Percentiles rank a stretch among this genome's conserved stretches.
Conservation (phyloP, 1,284 basidiomycete species). For the Pisolithus thermaeus region DNA sequence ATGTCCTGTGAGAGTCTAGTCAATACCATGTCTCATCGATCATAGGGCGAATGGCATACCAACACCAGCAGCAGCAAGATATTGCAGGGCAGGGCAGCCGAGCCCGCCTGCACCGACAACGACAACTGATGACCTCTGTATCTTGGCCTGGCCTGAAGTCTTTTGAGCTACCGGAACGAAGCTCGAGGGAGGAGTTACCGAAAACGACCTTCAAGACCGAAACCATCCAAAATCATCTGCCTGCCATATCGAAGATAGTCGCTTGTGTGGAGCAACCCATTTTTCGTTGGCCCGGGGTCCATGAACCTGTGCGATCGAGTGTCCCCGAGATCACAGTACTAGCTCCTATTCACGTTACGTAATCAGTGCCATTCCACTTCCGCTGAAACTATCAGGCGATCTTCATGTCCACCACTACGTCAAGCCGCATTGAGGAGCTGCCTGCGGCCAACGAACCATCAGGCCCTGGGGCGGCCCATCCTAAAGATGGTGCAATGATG, state of each 20-base stretch:
- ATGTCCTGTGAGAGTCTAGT: conserved; percentile 44
- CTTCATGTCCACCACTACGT: conserved; percentile 1
- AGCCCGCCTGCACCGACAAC: conserved; percentile 95
- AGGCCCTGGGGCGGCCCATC: conserved; percentile 11
- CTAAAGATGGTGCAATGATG: conserved; percentile 35
- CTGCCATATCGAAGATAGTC: conserved; percentile 93
- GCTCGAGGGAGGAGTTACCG: not conserved
- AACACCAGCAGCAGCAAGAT: conserved; percentile 88
- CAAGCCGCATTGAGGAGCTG: conserved; percentile 9
- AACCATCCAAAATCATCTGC: conserved; percentile 93
- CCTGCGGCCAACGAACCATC: conserved; percentile 15
- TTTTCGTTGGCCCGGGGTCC: conserved; percentile 8
- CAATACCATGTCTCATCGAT: conserved; percentile 3
- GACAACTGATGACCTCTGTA: conserved; percentile 71
- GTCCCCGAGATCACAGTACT: too few species aligned
- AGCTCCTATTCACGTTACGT: not conserved
- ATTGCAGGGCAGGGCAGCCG: conserved; percentile 93
- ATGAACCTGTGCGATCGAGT: not conserved
- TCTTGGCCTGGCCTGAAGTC: conserved; percentile 72
- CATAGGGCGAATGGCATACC: conserved; percentile 44
- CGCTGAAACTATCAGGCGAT: not conserved
- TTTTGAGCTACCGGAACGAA: not conserved
- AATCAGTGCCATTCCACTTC: too few species aligned
- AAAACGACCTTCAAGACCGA: conserved; percentile 74
- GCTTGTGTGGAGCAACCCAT: conserved; percentile 37